Evolutionary conservation across 73 alveolate genomes (phyloP).

Genomic region (Durusdinium trenchii): DNA sequence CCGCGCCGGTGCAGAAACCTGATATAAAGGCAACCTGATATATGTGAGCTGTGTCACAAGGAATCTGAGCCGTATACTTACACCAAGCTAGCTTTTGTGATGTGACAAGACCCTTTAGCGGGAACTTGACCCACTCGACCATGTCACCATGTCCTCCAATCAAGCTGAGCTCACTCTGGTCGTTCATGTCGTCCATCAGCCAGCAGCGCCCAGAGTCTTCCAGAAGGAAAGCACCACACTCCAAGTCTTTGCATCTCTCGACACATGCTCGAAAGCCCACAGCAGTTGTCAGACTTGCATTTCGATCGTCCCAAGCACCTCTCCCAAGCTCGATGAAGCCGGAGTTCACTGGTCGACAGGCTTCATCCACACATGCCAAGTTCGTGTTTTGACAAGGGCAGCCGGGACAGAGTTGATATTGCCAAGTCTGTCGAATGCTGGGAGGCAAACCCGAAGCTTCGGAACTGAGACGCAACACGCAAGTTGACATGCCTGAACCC

Average conservation of each 20-base stretch:
- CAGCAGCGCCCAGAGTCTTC: too few relatives aligned
- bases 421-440: neutral
- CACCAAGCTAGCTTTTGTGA: neutral
- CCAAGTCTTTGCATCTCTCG: neutral
- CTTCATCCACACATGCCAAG: neutral
- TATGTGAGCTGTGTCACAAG: too few relatives aligned
- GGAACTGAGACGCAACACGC: neutral
- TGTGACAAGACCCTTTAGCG: too few relatives aligned
- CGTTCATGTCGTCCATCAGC: too few relatives aligned
- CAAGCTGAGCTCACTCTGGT: too few relatives aligned
- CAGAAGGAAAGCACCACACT: too few relatives aligned
- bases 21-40: too few relatives aligned
- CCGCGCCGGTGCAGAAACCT: too few relatives aligned
- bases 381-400: neutral
- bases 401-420: neutral
- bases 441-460: neutral
- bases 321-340: neutral
- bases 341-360: neutral
- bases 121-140: too few relatives aligned
- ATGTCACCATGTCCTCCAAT: too few relatives aligned
- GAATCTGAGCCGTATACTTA: neutral
- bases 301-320: neutral
- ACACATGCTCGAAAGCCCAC: neutral
- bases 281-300: neutral
- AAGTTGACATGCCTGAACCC: neutral